A percentile compares a stretch with the other conserved stretches of the same genome.
Evolutionary conservation across 2,329 filamentous ascomycete species (phyloP).

Genomic region (Tolypocladium endophyticum): DNA sequence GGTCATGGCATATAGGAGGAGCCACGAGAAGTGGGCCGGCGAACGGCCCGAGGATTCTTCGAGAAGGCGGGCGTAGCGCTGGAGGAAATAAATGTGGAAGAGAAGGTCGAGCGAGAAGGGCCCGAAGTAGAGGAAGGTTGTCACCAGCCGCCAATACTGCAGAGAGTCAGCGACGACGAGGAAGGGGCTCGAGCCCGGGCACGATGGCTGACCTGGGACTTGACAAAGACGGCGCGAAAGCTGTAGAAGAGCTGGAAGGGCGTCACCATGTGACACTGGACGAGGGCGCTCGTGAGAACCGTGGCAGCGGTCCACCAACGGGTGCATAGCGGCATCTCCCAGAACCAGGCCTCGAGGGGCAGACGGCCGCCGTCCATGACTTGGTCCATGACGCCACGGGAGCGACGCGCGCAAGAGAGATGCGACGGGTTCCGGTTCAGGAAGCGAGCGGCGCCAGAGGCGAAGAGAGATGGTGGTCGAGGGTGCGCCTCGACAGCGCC

Average conservation of each 20-base stretch:
- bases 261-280: constrained; percentile 86
- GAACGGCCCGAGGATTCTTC: constrained; percentile 91
- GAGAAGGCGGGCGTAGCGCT: constrained; percentile 87
- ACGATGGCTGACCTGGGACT: constrained; percentile 59
- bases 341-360: constrained; percentile 95
- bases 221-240: constrained; percentile 80
- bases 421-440: neutral
- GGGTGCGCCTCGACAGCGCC: neutral
- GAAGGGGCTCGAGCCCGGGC: neutral
- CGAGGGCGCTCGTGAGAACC: constrained; percentile 73
- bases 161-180: constrained; percentile 3
- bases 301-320: constrained; percentile 95
- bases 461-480: neutral
- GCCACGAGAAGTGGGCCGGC: constrained; percentile 89
- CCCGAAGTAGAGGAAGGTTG: constrained; percentile 95
- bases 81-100: constrained; percentile 97
- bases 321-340: constrained; percentile 95
- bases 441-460: neutral
- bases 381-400: constrained; percentile 37
- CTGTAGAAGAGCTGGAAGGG: constrained; percentile 97
- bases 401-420: neutral
- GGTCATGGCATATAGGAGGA: constrained; percentile 74
- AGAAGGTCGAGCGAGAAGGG: constrained; percentile 87
- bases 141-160: constrained; percentile 93
- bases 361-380: constrained; percentile 53